Conservation (phyloP, 345 rosid species). For the Euphorbia lathyris region DNA sequence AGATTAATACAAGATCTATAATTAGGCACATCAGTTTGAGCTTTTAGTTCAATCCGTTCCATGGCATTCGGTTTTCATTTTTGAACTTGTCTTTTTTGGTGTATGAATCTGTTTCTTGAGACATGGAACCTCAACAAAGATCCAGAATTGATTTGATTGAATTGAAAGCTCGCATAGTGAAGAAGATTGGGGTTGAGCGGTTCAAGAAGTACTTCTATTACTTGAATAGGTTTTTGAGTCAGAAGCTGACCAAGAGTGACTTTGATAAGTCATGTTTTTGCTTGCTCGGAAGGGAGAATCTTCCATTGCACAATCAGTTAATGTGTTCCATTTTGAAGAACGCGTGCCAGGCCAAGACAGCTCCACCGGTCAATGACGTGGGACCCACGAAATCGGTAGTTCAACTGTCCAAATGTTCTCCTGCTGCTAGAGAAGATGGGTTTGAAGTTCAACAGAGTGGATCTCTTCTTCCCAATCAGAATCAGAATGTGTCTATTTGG, state of each 20-base stretch:
- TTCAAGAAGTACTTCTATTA: conserved; percentile 68
- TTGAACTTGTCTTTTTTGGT: conserved; percentile 33
- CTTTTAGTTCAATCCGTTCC: too few relatives aligned
- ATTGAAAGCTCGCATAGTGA: conserved; percentile 64
- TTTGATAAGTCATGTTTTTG: conserved; percentile 73
- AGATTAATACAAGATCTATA: too few relatives aligned
- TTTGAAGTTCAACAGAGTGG: conserved; percentile 56
- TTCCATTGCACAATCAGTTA: conserved; percentile 85
- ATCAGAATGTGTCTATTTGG: conserved; percentile 52
- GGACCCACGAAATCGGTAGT: conserved; percentile 47
- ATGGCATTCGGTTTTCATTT: conserved; percentile 27
- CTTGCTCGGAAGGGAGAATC: too few relatives aligned
- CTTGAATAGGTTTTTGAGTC: conserved; percentile 77
- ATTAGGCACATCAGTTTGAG: too few relatives aligned
- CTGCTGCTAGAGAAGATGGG: conserved; percentile 51
- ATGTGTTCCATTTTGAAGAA: conserved; percentile 74
- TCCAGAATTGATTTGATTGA: conserved; percentile 82
- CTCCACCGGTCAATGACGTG: conserved; percentile 53
- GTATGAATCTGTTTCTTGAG: conserved; percentile 48
- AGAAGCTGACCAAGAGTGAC: conserved; percentile 79
- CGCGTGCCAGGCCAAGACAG: conserved; percentile 63
- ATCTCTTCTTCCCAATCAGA: conserved; percentile 48
- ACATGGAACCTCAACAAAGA: conserved; percentile 66
- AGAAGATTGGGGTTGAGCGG: conserved; percentile 84
- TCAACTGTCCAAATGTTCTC: conserved; percentile 36